These are phyloP conservation scores for Prototheca cutis DNA, from an alignment of 163 green algal species.

Conservation along the genomic window DNA sequence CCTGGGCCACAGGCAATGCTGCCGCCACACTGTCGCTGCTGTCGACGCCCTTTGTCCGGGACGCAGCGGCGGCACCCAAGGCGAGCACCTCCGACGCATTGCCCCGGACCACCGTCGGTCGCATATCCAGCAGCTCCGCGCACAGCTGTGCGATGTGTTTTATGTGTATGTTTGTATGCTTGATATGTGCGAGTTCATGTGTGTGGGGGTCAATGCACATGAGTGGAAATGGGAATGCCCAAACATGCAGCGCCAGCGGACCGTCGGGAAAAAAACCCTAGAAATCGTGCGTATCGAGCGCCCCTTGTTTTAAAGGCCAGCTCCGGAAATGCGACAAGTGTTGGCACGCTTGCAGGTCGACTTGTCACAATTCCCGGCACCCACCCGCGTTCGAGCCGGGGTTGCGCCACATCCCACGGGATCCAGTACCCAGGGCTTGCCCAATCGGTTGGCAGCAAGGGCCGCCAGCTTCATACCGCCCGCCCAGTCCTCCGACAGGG, in stretches of 20 bases:
- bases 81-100: constrained; percentile 80
- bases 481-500: constrained; percentile 54
- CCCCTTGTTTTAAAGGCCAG: too few relatives aligned
- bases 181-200: too few relatives aligned
- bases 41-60: constrained; percentile 53
- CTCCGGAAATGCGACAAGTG: background rate
- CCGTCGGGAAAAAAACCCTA: too few relatives aligned
- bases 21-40: constrained; percentile 44
- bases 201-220: background rate
- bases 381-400: constrained; percentile 33
- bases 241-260: too few relatives aligned
- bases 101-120: constrained; percentile 68
- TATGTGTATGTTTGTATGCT: too few relatives aligned
- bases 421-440: constrained; percentile 83
- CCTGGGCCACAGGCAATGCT: constrained; percentile 46
- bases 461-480: constrained; percentile 50
- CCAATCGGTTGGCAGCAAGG: constrained; percentile 25
- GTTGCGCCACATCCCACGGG: constrained; percentile 70
- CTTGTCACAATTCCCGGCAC: background rate
- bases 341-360: too few relatives aligned
- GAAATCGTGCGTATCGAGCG: too few relatives aligned
- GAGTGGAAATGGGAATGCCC: background rate
- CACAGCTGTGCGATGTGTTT: too few relatives aligned
- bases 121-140: constrained; percentile 44
- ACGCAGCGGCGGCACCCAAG: constrained; percentile 44